Evolutionary conservation across 495 filamentous ascomycete genomes (phyloP).

Genomic region (Aspergillus conjunctus): DNA sequence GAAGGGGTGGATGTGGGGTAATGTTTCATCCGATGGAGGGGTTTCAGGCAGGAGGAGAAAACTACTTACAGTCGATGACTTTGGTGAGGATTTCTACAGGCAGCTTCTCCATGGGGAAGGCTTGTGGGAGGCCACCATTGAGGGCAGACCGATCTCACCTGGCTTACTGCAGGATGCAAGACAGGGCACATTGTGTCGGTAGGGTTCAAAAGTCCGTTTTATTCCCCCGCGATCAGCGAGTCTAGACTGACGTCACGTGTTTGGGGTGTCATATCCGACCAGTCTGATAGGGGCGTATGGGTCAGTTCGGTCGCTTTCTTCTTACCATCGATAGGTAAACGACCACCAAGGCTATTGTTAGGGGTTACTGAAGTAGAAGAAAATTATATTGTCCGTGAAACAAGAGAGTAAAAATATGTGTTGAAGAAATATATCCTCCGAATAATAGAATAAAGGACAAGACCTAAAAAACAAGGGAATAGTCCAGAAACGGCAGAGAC

Average conservation of each 20-base stretch:
- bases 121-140: constrained; percentile 33
- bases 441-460: constrained; percentile 7
- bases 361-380: neutral
- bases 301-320: neutral
- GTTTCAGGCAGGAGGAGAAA: neutral
- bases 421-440: constrained; percentile 12
- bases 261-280: neutral
- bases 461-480: constrained; percentile 5
- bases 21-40: constrained; percentile 19
- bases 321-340: neutral
- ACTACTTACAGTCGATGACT: constrained; percentile 68
- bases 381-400: neutral
- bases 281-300: neutral
- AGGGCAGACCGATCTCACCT: constrained; percentile 30
- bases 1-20: constrained; percentile 32
- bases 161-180: constrained; percentile 22
- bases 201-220: constrained; percentile 21
- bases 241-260: constrained; percentile 24
- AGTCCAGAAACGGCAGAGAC: neutral
- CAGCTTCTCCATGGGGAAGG: constrained; percentile 58
- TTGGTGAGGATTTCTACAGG: constrained; percentile 79
- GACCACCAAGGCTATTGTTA: neutral
- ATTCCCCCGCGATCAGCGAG: constrained; percentile 26
- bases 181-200: constrained; percentile 15
- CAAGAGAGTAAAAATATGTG: constrained; percentile 11